phyloP scores from a whole-genome alignment of 371 early-diverging fungal genomes.

The Haplosporangium sp. region DNA sequence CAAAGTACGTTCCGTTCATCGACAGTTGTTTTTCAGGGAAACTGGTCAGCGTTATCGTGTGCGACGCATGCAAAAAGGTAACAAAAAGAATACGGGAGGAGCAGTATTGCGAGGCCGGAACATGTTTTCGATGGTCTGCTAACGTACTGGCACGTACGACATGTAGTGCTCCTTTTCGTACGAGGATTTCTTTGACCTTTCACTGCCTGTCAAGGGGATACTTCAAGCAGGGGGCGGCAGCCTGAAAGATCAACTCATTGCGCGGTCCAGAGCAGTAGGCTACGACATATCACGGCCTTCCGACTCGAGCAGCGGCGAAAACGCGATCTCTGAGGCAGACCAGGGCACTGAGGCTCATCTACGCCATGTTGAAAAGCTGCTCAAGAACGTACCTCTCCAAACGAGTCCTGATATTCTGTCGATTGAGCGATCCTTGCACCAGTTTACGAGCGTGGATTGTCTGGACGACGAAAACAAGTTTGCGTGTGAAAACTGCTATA shows the following conservation, averaged over 20 bases:
- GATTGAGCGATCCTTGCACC: constrained; percentile 38
- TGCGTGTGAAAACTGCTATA: constrained; percentile 53
- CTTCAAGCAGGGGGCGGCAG: constrained; percentile 17
- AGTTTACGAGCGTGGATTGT: constrained; percentile 46
- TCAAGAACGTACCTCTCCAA: constrained; percentile 23
- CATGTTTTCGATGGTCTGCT: background rate
- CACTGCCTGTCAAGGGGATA: constrained; percentile 32
- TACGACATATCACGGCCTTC: too few relatives aligned
- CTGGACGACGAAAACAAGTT: constrained; percentile 48
- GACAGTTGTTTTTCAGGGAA: constrained; percentile 73
- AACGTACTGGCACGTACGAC: background rate
- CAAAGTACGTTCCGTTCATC: constrained; percentile 65
- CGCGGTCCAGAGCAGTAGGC: constrained; percentile 10
- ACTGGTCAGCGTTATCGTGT: constrained; percentile 68
- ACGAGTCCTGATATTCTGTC: constrained; percentile 21
- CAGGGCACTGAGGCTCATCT: constrained; percentile 38
- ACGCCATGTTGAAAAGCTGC: constrained; percentile 37
- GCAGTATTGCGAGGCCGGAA: too few relatives aligned
- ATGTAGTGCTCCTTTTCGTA: constrained; percentile 39
- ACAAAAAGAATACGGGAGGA: too few relatives aligned
- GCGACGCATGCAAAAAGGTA: constrained; percentile 69
- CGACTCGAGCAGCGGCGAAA: too few relatives aligned
- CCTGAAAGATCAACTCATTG: constrained; percentile 20
- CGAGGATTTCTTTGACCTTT: constrained; percentile 43
- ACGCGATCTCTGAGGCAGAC: constrained; percentile 12